Evolutionary conservation across 495 filamentous ascomycete species (phyloP).

Genomic region (Tuber calosporum): DNA sequence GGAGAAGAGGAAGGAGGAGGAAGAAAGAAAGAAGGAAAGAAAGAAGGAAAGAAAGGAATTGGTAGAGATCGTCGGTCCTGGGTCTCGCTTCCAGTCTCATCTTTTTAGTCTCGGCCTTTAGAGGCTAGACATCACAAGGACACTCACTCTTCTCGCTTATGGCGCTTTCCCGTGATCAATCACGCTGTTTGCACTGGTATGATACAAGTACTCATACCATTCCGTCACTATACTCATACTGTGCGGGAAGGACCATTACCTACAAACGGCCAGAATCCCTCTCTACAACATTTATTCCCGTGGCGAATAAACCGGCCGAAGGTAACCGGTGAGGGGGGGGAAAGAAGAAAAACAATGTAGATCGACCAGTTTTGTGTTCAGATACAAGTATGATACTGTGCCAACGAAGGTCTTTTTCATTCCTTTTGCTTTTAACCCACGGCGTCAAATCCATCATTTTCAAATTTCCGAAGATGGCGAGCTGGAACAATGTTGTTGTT

Average conservation of each 20-base stretch:
- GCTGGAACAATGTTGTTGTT: too few relatives aligned
- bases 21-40: too few relatives aligned
- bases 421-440: too few relatives aligned
- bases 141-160: neutral
- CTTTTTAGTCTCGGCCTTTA: neutral
- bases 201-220: too few relatives aligned
- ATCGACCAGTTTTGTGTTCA: too few relatives aligned
- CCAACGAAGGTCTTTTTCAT: too few relatives aligned
- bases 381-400: too few relatives aligned
- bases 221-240: neutral
- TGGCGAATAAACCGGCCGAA: neutral
- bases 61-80: neutral
- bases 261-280: neutral
- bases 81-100: neutral
- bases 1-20: neutral
- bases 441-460: too few relatives aligned
- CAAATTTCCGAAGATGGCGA: too few relatives aligned
- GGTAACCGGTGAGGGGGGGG: too few relatives aligned
- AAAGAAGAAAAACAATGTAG: too few relatives aligned
- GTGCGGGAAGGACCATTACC: neutral
- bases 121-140: neutral
- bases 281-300: neutral
- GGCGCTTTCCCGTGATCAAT: neutral
- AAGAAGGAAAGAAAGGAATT: neutral
- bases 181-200: neutral